Evolutionary conservation across 2,329 filamentous ascomycete species (phyloP).

Genomic region (Alternaria sp.): DNA sequence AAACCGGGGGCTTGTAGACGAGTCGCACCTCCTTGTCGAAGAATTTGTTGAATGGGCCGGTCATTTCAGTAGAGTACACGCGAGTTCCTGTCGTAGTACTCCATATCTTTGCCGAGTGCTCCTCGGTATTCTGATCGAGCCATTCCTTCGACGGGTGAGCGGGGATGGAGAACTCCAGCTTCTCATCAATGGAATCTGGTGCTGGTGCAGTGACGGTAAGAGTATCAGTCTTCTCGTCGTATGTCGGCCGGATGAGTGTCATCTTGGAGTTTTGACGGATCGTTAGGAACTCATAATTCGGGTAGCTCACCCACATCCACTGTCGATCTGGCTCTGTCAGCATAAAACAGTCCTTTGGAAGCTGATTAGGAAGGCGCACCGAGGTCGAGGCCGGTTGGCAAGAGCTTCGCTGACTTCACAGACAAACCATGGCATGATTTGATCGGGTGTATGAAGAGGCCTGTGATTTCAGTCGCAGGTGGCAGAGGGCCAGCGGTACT

Average conservation of each 20-base stretch:
- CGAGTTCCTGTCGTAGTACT: constrained; percentile 65
- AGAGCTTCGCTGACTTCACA: constrained; percentile 61
- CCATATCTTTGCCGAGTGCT: constrained; percentile 66
- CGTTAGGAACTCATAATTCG: constrained; percentile 66
- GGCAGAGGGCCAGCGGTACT: constrained; percentile 40
- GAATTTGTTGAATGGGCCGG: constrained; percentile 64
- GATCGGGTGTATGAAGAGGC: constrained; percentile 69
- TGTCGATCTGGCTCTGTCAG: constrained; percentile 60
- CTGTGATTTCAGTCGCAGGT: constrained; percentile 54
- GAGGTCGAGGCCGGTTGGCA: constrained; percentile 66
- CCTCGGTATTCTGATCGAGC: constrained; percentile 63
- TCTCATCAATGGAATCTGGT: constrained; percentile 45
- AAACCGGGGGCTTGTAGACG: constrained; percentile 67
- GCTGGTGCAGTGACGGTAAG: constrained; percentile 61
- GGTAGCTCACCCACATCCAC: constrained; percentile 71
- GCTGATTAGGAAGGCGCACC: constrained; percentile 25
- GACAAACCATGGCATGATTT: constrained; percentile 72
- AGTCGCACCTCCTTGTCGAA: constrained; percentile 65
- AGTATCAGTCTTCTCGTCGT: constrained; percentile 56
- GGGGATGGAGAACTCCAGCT: constrained; percentile 60
- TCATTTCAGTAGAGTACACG: constrained; percentile 62
- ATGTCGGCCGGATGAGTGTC: constrained; percentile 68
- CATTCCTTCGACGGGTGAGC: constrained; percentile 64
- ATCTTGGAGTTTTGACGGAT: constrained; percentile 69
- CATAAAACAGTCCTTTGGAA: background rate